phyloP scores from a whole-genome alignment of 176 grass and related monocot species.

The Triticum dicoccoides region DNA sequence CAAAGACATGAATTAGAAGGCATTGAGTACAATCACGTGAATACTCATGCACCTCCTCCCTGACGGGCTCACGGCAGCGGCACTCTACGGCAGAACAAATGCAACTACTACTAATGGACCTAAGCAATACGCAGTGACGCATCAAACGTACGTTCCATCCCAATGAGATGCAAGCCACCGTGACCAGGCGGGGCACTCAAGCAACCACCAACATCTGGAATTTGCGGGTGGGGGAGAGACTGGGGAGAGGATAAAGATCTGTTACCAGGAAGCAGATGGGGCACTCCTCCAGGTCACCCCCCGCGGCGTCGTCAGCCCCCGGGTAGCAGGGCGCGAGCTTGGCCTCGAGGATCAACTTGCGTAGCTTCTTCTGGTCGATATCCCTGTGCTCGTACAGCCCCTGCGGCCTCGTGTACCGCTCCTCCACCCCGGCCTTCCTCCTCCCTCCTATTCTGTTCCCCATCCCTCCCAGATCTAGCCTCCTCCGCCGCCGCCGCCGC shows the following conservation, averaged over 20 bases:
- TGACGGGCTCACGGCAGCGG: background rate
- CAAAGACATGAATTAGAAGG: background rate
- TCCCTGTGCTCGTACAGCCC: conserved; percentile 87
- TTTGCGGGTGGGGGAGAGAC: background rate
- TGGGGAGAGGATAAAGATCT: conserved; percentile 23
- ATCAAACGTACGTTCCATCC: background rate
- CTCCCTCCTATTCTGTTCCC: conserved; percentile 89
- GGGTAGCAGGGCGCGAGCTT: conserved; percentile 95
- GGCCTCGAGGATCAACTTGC: conserved; percentile 96
- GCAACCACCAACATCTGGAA: background rate
- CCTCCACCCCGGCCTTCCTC: conserved; percentile 79
- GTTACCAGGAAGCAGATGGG: conserved; percentile 98
- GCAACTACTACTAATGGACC: conserved; percentile 4
- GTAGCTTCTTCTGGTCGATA: conserved; percentile 96
- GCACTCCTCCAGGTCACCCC: conserved; percentile 82
- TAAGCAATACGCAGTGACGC: background rate
- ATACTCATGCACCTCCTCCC: background rate
- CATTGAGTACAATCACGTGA: background rate
- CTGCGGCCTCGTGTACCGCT: conserved; percentile 85
- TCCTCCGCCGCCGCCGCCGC: background rate
- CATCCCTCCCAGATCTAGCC: conserved; percentile 54
- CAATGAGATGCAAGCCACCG: background rate
- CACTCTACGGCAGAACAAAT: conserved; percentile 16
- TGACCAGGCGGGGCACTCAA: background rate
- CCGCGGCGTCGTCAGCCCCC: conserved; percentile 56